Percentiles rank a stretch among this genome's conserved stretches.
Conservation (phyloP, 768 basidiomycete genomes). For the Pulveroboletus frians region DNA sequence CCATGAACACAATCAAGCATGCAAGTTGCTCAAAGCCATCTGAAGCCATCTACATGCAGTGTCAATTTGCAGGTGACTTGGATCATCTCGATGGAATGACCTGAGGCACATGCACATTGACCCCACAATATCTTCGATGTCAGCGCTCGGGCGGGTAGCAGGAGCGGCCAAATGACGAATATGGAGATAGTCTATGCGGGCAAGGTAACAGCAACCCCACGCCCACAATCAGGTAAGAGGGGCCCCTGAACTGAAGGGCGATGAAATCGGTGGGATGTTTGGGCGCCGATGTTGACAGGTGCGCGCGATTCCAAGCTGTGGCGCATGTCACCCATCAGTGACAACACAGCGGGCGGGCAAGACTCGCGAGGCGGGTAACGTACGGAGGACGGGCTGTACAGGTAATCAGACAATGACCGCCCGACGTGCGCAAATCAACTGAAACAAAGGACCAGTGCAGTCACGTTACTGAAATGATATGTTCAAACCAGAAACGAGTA, state of each 20-base stretch:
- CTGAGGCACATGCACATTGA: slow-evolving; percentile 24
- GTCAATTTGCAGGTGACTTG: no score
- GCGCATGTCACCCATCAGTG: neutral
- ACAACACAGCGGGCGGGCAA: no score
- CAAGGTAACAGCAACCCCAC: slow-evolving; percentile 91
- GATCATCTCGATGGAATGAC: no score
- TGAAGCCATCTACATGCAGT: no score
- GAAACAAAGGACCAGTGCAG: slow-evolving; percentile 95
- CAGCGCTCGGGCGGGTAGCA: slow-evolving; percentile 70
- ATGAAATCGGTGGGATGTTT: slow-evolving; percentile 96
- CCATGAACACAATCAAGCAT: slow-evolving; percentile 98
- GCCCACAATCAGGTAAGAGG: slow-evolving; percentile 78
- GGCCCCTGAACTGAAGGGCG: slow-evolving; percentile 86
- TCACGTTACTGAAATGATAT: slow-evolving; percentile 68
- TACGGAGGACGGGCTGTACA: slow-evolving; percentile 84
- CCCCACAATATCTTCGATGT: slow-evolving; percentile 26
- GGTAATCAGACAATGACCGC: neutral
- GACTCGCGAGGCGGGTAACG: slow-evolving; percentile 81
- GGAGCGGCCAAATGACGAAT: slow-evolving; percentile 85
- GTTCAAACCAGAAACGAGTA: slow-evolving; percentile 1
- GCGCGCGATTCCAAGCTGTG: slow-evolving; percentile 88
- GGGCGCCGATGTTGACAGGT: slow-evolving; percentile 98
- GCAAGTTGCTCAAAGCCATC: slow-evolving; percentile 94
- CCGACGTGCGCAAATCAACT: slow-evolving; percentile 76
- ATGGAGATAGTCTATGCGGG: slow-evolving; percentile 87